Evolutionary conservation across 1,284 basidiomycete genomes (phyloP), one percentile per base, ranked within the genome.

Genomic region (Schizopora paradoxa): DNA sequence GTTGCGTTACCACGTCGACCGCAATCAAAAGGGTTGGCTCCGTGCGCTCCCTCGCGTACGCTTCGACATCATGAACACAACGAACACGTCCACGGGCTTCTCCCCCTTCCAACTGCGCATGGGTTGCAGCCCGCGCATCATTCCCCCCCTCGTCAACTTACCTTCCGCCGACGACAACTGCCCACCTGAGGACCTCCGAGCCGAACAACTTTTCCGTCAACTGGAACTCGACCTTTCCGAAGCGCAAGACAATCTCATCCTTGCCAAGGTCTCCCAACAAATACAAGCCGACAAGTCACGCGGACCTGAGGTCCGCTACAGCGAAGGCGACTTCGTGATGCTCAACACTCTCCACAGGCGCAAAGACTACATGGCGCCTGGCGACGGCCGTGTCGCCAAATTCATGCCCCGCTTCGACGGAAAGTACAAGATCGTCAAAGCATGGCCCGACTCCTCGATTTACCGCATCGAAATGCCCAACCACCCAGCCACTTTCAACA

Each of bases 11-110:
- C 60, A 64, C 47, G 56, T 61, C n/a, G 54, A 62, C 11, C 56
- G 62, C 23, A 53, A 65, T 25, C 72, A 69, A 44, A 53, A 55
- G 34, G 60, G 67, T 8, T 73, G 69, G 68, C 41, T 52, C 0
- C 19, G 45, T 0, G 55, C 61, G 0, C 54, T 73, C 0, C 66
- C 66, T 0, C 36, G 57, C 0, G 60, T 70, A 0, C 60, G 61
- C 23, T 73, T 73, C 41, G 54, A 59, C 2, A 64, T 68, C 25
- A 72, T 73, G 61, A 69, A 67, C 41, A 54, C 57, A 0, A 34
- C 59, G 0, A 66, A 54, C 19, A 35, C 36, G 38, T 56, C 64
- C 1, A 69, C 62, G 2, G 59, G 56, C 0, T 52, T 57, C n/a
- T 61, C 68, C 0, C 63, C 59, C 0, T 73, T 72, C 56, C 53